A percentile compares a stretch with the other conserved stretches of the same genome.
phyloP scores from a whole-genome alignment of 805 yeast species.

The Ogataea trehalophila region DNA sequence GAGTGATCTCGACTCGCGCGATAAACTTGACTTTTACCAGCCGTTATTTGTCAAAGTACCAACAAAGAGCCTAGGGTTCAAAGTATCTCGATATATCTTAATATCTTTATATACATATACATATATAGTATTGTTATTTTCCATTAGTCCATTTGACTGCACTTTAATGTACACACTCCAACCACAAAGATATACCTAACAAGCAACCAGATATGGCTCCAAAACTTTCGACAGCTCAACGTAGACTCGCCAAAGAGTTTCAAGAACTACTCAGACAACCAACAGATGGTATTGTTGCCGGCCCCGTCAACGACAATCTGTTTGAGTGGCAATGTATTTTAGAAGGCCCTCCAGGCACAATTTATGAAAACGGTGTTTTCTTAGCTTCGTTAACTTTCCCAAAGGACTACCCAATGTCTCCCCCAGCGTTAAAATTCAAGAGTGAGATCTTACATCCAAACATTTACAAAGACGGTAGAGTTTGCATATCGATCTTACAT shows the following conservation, averaged over 20 bases:
- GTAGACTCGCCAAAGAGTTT: conserved; percentile 80
- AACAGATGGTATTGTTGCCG: conserved; percentile 94
- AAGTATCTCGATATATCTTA: too few species aligned
- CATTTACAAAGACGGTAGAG: conserved; percentile 90
- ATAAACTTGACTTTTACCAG: too few species aligned
- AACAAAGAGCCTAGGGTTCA: too few species aligned
- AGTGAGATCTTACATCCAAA: conserved; percentile 92
- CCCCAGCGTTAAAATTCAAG: conserved; percentile 59
- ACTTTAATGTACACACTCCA: too few species aligned
- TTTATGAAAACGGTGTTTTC: conserved; percentile 55
- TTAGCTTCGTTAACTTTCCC: conserved; percentile 43
- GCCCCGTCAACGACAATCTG: conserved; percentile 67
- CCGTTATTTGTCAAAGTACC: too few species aligned
- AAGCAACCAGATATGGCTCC: conserved; percentile 16
- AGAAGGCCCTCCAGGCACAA: conserved; percentile 51
- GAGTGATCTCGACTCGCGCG: too few species aligned
- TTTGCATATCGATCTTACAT: conserved; percentile 91
- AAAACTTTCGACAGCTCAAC: conserved; percentile 54
- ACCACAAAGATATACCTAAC: too few species aligned
- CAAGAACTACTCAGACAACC: conserved; percentile 82
- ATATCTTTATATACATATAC: too few species aligned
- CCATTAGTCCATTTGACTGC: too few species aligned
- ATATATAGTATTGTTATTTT: too few species aligned
- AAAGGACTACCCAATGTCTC: conserved; percentile 49
- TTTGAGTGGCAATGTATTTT: conserved; percentile 50